These are phyloP conservation scores for Gardenia jasminoides DNA, from an alignment of 257 asterid species.

Conservation along the genomic window DNA sequence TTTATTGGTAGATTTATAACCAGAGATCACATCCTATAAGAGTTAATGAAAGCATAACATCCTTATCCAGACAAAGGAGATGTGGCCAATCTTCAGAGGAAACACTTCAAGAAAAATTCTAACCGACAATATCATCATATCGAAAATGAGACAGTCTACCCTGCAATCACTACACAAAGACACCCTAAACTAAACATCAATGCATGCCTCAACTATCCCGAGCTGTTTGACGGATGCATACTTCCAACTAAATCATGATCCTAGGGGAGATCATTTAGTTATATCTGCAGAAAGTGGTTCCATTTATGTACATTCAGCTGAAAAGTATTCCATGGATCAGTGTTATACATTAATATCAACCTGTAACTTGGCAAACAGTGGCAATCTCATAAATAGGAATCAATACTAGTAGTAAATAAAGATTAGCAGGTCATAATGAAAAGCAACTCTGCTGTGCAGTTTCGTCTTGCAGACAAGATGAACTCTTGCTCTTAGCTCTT, in stretches of 20 bases:
- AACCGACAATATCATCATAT: not conserved
- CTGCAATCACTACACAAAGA: not conserved
- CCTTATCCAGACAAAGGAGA: too few relatives aligned
- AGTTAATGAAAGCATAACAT: too few relatives aligned
- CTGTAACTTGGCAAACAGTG: not conserved
- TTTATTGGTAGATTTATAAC: too few relatives aligned
- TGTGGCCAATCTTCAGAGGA: not conserved
- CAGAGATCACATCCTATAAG: too few relatives aligned
- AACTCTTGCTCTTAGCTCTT: not conserved
- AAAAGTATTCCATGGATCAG: not conserved
- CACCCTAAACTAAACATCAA: not conserved
- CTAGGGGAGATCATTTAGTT: too few relatives aligned
- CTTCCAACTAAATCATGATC: too few relatives aligned
- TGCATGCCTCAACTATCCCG: not conserved
- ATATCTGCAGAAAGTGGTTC: too few relatives aligned
- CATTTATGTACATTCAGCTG: not conserved
- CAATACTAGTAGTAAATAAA: not conserved
- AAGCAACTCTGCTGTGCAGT: not conserved
- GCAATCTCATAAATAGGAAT: not conserved
- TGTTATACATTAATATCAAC: not conserved
- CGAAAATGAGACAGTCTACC: not conserved
- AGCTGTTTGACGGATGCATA: not conserved
- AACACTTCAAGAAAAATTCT: not conserved
- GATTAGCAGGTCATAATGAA: not conserved
- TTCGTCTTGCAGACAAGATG: not conserved